Percentiles rank a stretch among this genome's conserved stretches.
These are phyloP conservation scores for Neophaeococcomyces aloes DNA, from an alignment of 2,329 filamentous ascomycete species.

Conservation along the genomic window DNA sequence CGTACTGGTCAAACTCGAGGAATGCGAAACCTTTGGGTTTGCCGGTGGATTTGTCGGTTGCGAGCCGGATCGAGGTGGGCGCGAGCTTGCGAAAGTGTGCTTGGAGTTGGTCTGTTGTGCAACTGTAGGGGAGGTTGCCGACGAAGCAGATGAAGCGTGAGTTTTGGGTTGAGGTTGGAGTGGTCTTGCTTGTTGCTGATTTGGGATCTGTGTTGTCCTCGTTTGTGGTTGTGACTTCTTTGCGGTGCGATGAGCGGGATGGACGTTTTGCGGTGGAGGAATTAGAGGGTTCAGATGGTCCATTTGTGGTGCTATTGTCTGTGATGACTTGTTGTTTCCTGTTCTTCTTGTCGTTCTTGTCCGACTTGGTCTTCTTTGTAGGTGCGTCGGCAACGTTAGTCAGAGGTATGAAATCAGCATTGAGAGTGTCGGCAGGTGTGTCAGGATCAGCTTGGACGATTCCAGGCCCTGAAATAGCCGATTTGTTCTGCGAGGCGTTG, in stretches of 20 bases:
- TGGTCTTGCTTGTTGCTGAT: slow-evolving; percentile 20
- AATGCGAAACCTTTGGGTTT: slow-evolving; percentile 72
- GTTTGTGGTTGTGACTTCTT: slow-evolving; percentile 12
- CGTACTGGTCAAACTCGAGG: slow-evolving; percentile 76
- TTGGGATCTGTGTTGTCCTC: slow-evolving; percentile 13
- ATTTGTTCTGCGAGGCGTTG: slow-evolving; percentile 12
- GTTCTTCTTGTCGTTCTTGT: background rate
- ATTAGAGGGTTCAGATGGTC: no score
- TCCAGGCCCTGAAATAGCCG: background rate
- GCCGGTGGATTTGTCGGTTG: slow-evolving; percentile 55
- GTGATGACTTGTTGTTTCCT: no score
- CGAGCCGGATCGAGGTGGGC: slow-evolving; percentile 60
- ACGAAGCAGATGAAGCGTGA: slow-evolving; percentile 68
- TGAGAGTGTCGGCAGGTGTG: background rate
- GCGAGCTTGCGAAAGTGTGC: slow-evolving; percentile 69
- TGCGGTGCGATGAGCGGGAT: slow-evolving; percentile 4
- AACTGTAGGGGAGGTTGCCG: slow-evolving; percentile 79
- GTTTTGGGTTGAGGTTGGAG: slow-evolving; percentile 10
- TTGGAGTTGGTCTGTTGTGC: slow-evolving; percentile 57
- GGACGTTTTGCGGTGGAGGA: background rate
- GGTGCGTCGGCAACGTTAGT: background rate
- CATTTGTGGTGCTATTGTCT: no score
- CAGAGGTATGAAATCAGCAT: slow-evolving; percentile 5
- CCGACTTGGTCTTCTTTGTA: background rate
- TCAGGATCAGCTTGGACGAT: background rate